These are phyloP conservation scores for Penicillium sp. DNA, from an alignment of 2,329 filamentous ascomycete genomes.

Conservation along the genomic window DNA sequence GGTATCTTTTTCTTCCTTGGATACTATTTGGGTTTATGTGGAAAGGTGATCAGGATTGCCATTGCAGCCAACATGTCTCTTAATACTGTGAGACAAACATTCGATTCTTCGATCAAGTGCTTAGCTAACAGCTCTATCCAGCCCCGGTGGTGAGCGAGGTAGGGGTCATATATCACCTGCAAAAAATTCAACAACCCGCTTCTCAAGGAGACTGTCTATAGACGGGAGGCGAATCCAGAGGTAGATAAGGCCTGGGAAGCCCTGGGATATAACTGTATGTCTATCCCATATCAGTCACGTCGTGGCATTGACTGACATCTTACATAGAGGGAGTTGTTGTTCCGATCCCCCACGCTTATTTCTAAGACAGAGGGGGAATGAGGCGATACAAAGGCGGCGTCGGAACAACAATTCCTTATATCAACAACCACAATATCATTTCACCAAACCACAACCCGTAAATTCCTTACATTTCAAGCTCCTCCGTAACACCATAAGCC, in stretches of 20 bases:
- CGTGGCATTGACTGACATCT: not conserved
- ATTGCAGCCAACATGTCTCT: conserved; percentile 23
- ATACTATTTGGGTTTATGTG: conserved; percentile 18
- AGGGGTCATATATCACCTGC: conserved; percentile 39
- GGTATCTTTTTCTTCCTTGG: conserved; percentile 13
- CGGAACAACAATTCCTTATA: no score
- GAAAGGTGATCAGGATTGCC: conserved; percentile 19
- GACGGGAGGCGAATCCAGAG: conserved; percentile 48
- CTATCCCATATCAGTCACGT: not conserved
- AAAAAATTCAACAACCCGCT: conserved; percentile 55
- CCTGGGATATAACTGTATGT: conserved; percentile 50
- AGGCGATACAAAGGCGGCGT: no score
- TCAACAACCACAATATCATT: not conserved
- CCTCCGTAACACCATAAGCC: conserved; percentile 11
- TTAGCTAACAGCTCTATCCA: conserved; percentile 6
- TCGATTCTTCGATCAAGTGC: not conserved
- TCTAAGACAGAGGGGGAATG: no score
- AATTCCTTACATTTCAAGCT: not conserved
- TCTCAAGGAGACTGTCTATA: conserved; percentile 52
- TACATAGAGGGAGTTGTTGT: conserved; percentile 42
- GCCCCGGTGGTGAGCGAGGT: conserved; percentile 41
- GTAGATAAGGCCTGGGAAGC: conserved; percentile 57
- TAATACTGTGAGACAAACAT: conserved; percentile 21
- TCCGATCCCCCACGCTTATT: no score
- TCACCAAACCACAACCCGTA: no score